Evolutionary conservation across 106 monocot genomes (phyloP).

Genomic region (Agapanthus africanus): DNA sequence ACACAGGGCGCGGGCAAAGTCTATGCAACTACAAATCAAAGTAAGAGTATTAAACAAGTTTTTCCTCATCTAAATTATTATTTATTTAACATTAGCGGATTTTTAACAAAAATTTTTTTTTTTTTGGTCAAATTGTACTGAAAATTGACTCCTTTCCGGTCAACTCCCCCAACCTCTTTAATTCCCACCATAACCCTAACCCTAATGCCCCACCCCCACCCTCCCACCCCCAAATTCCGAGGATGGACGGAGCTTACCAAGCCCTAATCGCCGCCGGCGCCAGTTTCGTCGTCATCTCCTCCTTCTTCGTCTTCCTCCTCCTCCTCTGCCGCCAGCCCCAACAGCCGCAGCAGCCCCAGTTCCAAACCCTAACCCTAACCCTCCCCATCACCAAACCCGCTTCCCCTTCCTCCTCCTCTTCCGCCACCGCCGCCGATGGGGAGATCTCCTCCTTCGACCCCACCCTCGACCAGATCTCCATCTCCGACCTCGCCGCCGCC

Average conservation of each 20-base stretch:
- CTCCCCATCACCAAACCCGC: background rate
- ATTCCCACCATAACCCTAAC: constrained; percentile 1
- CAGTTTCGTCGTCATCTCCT: constrained; percentile 35
- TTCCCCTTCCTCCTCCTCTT: background rate
- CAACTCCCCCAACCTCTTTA: too few species aligned
- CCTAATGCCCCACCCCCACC: background rate
- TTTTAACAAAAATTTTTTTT: too few species aligned
- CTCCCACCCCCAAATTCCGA: background rate
- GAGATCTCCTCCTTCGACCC: constrained; percentile 43
- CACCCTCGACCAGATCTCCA: constrained; percentile 50
- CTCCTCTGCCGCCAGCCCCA: constrained; percentile 22
- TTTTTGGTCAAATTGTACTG: too few species aligned
- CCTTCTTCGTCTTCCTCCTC: constrained; percentile 28
- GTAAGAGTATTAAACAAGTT: too few species aligned
- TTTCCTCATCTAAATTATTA: too few species aligned
- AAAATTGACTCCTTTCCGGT: too few species aligned
- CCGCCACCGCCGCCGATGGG: too few species aligned
- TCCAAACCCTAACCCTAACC: background rate
- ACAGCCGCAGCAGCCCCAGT: background rate
- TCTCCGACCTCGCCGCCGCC: constrained; percentile 48
- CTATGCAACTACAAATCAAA: too few species aligned
- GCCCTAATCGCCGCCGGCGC: constrained; percentile 46
- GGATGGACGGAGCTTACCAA: constrained; percentile 38
- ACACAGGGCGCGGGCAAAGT: too few species aligned
- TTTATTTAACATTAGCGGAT: too few species aligned